Evolutionary conservation across 257 asterid species (phyloP), one percentile per base, ranked within the genome.

Genomic region (Echium plantagineum): DNA sequence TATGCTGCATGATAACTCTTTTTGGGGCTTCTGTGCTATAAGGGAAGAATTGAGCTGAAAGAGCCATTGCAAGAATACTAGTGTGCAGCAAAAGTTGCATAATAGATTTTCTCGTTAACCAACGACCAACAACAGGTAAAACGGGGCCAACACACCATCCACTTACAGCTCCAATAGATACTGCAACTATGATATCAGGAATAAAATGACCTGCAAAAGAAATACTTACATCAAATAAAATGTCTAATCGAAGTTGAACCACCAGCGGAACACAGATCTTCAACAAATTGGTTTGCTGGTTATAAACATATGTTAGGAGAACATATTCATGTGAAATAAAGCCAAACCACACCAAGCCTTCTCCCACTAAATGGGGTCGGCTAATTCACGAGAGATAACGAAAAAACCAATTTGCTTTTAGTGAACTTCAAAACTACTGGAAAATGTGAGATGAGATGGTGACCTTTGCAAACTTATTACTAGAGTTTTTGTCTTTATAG

Each of bases 21-120:
- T 93, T 93, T 22, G 97, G 98, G 17, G 98, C 98, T 68, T 89
- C 94, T 12, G 72, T 72, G 83, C 97, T 93, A 84, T 93, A 93
- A 3, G 98, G 97, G 68, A 93, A 93, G 81, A 89, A 81, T 68
- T 84, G 97, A 24, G 96, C 89, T 61, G 97, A 77, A 63, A 93
- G 58, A 53, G 98, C 98, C 80, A 93, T 66, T 52, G 91, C 77
- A 66, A 88, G 76, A 65, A 93, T 71, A 64, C 77, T 84, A 52
- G 72, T 71, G 21, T 93, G 98, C 71, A 89, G 67, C 86, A 93
- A 78, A 67, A 84, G 70, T 20, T 67, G 74, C 72, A 89, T 56
- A n/a, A 93, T 66, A 28, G 91, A 72, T 71, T 85, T 38, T 74
- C 71, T 78, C 52, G 95, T 83, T 79, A 93, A 78, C 91, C 94